Evolutionary conservation across 2,329 filamentous ascomycete species (phyloP).

Genomic region (Colletotrichum aenigma): DNA sequence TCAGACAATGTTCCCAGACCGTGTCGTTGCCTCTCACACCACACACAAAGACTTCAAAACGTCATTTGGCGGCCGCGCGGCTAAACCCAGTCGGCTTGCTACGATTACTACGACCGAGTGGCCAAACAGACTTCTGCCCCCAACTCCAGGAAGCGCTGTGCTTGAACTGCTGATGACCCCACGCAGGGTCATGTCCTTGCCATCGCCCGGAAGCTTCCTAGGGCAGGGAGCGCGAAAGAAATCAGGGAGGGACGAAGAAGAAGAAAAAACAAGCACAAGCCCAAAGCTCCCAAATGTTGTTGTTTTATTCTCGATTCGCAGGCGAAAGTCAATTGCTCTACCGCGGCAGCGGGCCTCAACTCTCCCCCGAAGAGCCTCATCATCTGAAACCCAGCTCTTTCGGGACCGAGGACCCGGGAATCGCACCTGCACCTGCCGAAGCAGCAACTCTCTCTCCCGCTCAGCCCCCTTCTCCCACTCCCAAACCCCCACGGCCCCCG

Average conservation of each 20-base stretch:
- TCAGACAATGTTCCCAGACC: not conserved
- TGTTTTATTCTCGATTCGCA: not conserved
- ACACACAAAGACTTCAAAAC: not conserved
- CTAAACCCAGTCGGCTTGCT: not conserved
- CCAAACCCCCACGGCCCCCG: not conserved
- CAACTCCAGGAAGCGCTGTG: not conserved
- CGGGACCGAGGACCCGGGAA: not conserved
- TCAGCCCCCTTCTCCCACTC: not conserved
- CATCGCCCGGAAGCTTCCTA: not conserved
- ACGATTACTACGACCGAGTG: not conserved
- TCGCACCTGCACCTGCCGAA: not conserved
- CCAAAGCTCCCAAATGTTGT: not conserved
- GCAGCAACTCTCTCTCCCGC: not conserved
- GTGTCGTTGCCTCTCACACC: not conserved
- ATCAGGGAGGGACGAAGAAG: not conserved
- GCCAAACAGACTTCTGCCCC: not conserved
- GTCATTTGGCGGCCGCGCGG: not conserved
- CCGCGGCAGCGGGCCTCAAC: not conserved
- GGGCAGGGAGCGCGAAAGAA: not conserved
- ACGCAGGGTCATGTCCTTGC: not conserved
- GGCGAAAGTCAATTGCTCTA: conserved; percentile 10
- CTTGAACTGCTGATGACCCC: not conserved
- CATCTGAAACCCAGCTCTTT: not conserved
- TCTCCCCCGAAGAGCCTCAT: not conserved
- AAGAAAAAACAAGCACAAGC: not conserved